phyloP scores from a whole-genome alignment of 2,329 filamentous ascomycete species.

The Ophiosphaerella narmari region DNA sequence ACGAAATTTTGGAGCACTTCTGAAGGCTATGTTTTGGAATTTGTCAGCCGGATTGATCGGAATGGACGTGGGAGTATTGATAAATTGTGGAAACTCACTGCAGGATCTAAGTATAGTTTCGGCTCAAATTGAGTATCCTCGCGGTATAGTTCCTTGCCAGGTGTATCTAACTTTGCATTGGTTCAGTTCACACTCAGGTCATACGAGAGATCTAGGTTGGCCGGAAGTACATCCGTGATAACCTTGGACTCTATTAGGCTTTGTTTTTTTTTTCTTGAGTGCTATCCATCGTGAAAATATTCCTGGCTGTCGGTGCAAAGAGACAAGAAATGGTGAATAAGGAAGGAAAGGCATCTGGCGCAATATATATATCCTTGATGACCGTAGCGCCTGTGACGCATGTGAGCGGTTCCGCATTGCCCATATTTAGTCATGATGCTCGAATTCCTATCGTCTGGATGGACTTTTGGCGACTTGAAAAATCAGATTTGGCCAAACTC shows the following conservation, averaged over 20 bases:
- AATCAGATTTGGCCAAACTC: too few species aligned
- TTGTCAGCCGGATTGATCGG: background rate
- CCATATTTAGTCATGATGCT: too few species aligned
- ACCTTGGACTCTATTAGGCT: constrained; percentile 15
- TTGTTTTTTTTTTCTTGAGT: constrained; percentile 9
- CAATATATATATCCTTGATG: too few species aligned
- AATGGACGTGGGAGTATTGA: background rate
- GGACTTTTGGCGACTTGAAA: too few species aligned
- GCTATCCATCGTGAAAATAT: constrained; percentile 4
- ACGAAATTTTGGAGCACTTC: constrained; percentile 16
- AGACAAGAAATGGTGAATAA: too few species aligned
- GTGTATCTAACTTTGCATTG: constrained; percentile 13
- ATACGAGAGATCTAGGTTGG: constrained; percentile 11
- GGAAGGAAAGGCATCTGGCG: too few species aligned
- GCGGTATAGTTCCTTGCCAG: constrained; percentile 17
- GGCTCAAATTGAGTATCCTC: constrained; percentile 24
- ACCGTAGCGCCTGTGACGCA: too few species aligned
- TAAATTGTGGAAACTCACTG: constrained; percentile 3
- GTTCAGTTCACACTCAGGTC: constrained; percentile 19
- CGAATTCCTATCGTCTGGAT: too few species aligned
- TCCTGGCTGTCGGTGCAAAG: too few species aligned
- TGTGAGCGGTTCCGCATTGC: too few species aligned
- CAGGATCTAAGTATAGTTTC: constrained; percentile 14
- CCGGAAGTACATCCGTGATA: constrained; percentile 23
- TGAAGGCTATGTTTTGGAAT: constrained; percentile 9